Percentiles rank a stretch among this genome's conserved stretches.
Conservation (phyloP, 257 asterid genomes). For the Solanum etuberosum region DNA sequence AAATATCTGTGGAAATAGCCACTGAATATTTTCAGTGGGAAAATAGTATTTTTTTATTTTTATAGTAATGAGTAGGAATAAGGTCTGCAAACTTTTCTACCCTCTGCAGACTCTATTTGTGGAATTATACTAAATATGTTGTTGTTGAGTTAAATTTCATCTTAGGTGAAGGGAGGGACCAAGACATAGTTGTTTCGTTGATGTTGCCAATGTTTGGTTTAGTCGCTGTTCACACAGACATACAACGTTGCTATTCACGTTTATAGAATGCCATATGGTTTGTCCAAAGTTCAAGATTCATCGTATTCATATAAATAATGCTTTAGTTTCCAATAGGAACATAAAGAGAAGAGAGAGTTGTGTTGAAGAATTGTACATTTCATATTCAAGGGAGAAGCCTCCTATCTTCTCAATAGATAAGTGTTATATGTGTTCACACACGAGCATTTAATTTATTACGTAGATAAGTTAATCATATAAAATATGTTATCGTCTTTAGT, state of each 20-base stretch:
- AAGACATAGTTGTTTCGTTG: conserved; percentile 29
- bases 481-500: background rate
- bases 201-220: conserved; percentile 23
- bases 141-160: background rate
- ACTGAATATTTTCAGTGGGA: too few species aligned
- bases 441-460: background rate
- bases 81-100: background rate
- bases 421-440: background rate
- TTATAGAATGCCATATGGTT: background rate
- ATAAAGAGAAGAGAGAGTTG: background rate
- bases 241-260: conserved; percentile 7
- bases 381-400: background rate
- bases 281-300: background rate
- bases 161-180: conserved; percentile 23
- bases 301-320: background rate
- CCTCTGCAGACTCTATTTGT: background rate
- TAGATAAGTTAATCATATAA: background rate
- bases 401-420: background rate
- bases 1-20: background rate
- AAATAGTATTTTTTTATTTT: too few species aligned
- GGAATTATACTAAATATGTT: background rate
- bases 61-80: background rate
- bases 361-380: background rate
- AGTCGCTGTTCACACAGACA: conserved; percentile 9
- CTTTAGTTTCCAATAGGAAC: background rate